Evolutionary conservation across 2,329 filamentous ascomycete genomes (phyloP).

Genomic region (Mycogone perniciosa): DNA sequence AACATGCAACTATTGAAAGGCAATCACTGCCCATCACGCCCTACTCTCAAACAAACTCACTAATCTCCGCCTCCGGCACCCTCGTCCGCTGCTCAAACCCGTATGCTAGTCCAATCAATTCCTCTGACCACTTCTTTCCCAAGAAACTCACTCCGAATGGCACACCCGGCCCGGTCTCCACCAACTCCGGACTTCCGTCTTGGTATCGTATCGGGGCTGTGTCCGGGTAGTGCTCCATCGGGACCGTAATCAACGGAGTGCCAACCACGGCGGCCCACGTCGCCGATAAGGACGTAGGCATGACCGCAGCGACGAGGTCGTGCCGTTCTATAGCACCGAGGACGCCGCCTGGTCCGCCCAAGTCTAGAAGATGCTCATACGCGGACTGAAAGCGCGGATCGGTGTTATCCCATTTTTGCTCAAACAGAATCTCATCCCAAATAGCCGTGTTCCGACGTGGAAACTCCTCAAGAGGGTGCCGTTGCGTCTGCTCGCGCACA

Average conservation of each 20-base stretch:
- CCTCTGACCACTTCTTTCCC: constrained; percentile 52
- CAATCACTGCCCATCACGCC: neutral
- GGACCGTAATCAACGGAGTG: constrained; percentile 50
- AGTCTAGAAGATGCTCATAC: constrained; percentile 41
- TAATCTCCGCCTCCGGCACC: constrained; percentile 6
- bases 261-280: constrained; percentile 18
- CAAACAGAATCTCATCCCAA: constrained; percentile 47
- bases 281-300: constrained; percentile 42
- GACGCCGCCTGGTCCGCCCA: constrained; percentile 54
- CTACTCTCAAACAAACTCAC: neutral
- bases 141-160: constrained; percentile 55
- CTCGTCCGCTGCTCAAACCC: constrained; percentile 54
- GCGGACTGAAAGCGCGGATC: constrained; percentile 46
- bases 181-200: neutral
- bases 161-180: constrained; percentile 12
- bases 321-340: constrained; percentile 50
- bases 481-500: constrained; percentile 49
- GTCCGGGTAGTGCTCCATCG: constrained; percentile 31
- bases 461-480: constrained; percentile 48
- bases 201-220: neutral
- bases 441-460: constrained; percentile 51
- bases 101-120: constrained; percentile 56
- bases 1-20: neutral
- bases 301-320: constrained; percentile 52
- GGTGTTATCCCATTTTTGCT: constrained; percentile 47